Conservation (phyloP, 345 rosid genomes). For the Eucalyptus leucophloia region DNA sequence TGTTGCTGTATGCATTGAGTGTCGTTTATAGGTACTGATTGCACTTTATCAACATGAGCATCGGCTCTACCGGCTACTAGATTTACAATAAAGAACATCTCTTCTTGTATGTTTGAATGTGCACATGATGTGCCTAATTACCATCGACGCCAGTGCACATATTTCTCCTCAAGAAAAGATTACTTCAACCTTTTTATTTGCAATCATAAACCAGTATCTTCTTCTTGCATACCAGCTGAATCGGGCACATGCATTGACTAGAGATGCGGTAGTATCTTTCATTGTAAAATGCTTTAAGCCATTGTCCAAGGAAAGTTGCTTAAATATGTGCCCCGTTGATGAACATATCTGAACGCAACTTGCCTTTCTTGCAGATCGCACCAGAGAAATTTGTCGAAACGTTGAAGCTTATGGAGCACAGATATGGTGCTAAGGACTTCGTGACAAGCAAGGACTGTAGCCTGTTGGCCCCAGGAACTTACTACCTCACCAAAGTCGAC, state of each 20-base stretch:
- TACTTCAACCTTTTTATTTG: neutral
- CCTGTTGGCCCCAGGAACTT: conserved; percentile 81
- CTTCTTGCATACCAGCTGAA: neutral
- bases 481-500: conserved; percentile 91
- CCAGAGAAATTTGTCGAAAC: conserved; percentile 86
- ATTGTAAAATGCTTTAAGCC: neutral
- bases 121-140: neutral
- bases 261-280: neutral
- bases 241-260: neutral
- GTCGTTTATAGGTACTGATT: neutral
- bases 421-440: conserved; percentile 97
- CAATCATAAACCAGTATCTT: neutral
- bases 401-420: conserved; percentile 90
- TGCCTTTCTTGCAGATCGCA: conserved; percentile 28
- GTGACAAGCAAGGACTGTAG: conserved; percentile 83
- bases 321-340: neutral
- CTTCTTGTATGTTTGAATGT: neutral
- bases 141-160: neutral
- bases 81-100: neutral
- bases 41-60: neutral
- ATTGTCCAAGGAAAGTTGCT: neutral
- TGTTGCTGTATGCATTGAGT: neutral
- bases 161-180: neutral
- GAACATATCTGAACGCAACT: neutral
- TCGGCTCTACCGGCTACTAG: neutral